phyloP scores from a whole-genome alignment of 1,284 basidiomycete genomes.

The Sanghuangporus weigelae region DNA sequence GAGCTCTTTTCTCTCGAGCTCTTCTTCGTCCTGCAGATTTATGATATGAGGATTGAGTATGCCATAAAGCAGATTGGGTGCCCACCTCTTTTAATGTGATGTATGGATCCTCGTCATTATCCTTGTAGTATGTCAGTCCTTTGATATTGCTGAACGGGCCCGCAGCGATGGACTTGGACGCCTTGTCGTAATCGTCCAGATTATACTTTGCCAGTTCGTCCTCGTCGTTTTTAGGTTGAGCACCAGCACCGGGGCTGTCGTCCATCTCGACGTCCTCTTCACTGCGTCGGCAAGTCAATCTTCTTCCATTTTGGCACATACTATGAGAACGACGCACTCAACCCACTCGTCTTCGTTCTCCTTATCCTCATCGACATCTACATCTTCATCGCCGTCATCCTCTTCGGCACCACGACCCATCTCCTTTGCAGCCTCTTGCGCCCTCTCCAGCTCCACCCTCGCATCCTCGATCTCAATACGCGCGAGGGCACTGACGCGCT shows the following conservation, averaged over 20 bases:
- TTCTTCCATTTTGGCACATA: too few species aligned
- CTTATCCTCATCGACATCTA: constrained; percentile 38
- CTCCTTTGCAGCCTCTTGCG: constrained; percentile 69
- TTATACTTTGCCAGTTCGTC: constrained; percentile 91
- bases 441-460: constrained; percentile 76
- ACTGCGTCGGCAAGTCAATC: too few species aligned
- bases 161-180: constrained; percentile 61
- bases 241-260: constrained; percentile 25
- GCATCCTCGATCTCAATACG: constrained; percentile 88
- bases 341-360: constrained; percentile 61
- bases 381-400: constrained; percentile 52
- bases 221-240: constrained; percentile 37
- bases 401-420: constrained; percentile 61
- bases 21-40: constrained; percentile 70
- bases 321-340: constrained; percentile 86
- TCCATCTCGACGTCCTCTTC: constrained; percentile 55
- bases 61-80: too few species aligned
- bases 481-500: constrained; percentile 86
- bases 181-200: constrained; percentile 91
- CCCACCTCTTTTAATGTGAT: constrained; percentile 91
- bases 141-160: constrained; percentile 97
- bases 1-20: constrained; percentile 85
- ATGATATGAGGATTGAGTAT: too few species aligned
- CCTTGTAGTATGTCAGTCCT: constrained; percentile 86
- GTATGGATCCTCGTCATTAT: constrained; percentile 95